Evolutionary conservation across 208 protist genomes (phyloP).

Genomic region (Strigomonas galati): DNA sequence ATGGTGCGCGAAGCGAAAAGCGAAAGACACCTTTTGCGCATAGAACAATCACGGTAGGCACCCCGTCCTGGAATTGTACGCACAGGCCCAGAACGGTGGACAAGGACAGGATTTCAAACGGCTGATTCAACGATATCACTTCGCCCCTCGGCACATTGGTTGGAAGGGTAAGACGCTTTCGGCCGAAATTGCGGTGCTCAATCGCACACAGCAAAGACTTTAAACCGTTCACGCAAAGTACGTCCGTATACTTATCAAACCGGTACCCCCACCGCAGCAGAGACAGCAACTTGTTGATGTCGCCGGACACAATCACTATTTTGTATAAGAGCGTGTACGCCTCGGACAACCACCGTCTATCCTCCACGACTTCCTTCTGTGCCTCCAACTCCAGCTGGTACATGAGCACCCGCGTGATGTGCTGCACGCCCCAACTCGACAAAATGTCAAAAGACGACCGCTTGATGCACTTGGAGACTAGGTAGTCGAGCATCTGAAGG

Average conservation of each 20-base stretch:
- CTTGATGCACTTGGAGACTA: conserved; percentile 54
- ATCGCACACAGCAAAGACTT: conserved; percentile 35
- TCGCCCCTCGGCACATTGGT: conserved; percentile 30
- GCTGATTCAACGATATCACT: conserved; percentile 44
- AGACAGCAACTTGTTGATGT: conserved; percentile 45
- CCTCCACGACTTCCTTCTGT: not conserved
- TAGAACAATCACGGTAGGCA: conserved; percentile 14
- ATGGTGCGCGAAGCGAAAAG: conserved; percentile 26
- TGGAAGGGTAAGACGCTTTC: conserved; percentile 51
- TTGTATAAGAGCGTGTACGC: conserved; percentile 61
- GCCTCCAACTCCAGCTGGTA: conserved; percentile 40
- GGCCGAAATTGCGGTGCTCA: conserved; percentile 27
- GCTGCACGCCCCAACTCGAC: conserved; percentile 62
- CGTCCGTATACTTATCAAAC: conserved; percentile 20
- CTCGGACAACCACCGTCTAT: conserved; percentile 35
- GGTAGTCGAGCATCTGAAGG: conserved; percentile 50
- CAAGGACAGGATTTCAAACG: conserved; percentile 14
- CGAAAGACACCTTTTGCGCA: conserved; percentile 21
- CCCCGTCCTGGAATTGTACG: conserved; percentile 14
- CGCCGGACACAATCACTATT: conserved; percentile 46
- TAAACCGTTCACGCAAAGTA: conserved; percentile 26
- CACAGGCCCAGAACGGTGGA: conserved; percentile 28
- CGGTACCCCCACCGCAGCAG: conserved; percentile 53
- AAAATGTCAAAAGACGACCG: conserved; percentile 29
- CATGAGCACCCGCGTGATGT: conserved; percentile 48